Conservation (phyloP, 768 basidiomycete genomes). For the Rhodosporidiobolus odoratus region DNA sequence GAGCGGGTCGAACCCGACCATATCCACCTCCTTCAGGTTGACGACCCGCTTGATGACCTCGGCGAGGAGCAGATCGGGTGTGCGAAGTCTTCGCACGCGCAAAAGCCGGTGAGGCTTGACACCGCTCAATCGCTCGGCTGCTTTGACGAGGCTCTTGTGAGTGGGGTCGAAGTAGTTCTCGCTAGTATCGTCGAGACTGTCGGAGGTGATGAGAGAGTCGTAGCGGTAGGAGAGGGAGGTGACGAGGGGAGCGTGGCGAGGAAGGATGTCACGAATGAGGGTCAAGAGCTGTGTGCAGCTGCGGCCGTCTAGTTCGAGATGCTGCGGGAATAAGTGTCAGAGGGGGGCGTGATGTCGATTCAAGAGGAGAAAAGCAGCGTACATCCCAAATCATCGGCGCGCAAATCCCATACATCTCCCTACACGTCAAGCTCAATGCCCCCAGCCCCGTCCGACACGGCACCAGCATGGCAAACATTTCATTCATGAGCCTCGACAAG, state of each 20-base stretch:
- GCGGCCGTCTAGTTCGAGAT: no score
- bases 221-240: neutral
- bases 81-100: slow-evolving; percentile 63
- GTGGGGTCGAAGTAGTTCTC: slow-evolving; percentile 48
- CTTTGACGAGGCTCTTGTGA: slow-evolving; percentile 58
- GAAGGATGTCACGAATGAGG: neutral
- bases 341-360: neutral
- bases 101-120: no score
- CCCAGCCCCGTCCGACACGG: no score
- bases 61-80: no score
- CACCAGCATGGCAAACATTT: no score
- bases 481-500: no score
- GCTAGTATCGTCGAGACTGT: slow-evolving; percentile 33
- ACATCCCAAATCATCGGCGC: slow-evolving; percentile 33
- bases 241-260: neutral
- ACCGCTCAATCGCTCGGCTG: slow-evolving; percentile 48
- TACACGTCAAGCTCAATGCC: slow-evolving; percentile 30
- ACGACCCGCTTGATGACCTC: slow-evolving; percentile 50
- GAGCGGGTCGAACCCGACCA: slow-evolving; percentile 13
- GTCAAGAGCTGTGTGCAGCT: neutral
- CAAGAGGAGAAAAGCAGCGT: neutral
- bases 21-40: slow-evolving; percentile 41
- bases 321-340: no score
- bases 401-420: slow-evolving; percentile 26
- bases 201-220: neutral